These are phyloP conservation scores for Hyphochytrium catenoides DNA, from an alignment of 352 stramenopile genomes.

Conservation along the genomic window DNA sequence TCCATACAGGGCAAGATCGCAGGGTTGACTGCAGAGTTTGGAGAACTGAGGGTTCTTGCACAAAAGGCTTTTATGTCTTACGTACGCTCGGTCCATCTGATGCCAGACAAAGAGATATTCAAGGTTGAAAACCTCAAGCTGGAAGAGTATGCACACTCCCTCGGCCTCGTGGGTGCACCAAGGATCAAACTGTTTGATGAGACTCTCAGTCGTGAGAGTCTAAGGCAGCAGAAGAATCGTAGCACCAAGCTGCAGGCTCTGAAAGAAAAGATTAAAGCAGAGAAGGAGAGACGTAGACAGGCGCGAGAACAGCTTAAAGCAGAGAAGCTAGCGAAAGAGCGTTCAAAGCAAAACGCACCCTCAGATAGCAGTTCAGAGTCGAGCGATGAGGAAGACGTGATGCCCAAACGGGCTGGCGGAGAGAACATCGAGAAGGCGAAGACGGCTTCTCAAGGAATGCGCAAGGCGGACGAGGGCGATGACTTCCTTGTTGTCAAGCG, in stretches of 20 bases:
- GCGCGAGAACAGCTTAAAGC: conserved; percentile 62
- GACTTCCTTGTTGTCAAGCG: conserved; percentile 77
- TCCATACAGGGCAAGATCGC: conserved; percentile 73
- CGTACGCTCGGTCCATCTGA: conserved; percentile 81
- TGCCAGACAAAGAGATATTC: conserved; percentile 85
- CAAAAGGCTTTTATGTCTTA: conserved; percentile 98
- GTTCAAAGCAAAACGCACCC: conserved; percentile 3
- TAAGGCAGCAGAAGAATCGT: conserved; percentile 84
- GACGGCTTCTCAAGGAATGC: not conserved
- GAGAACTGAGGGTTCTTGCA: conserved; percentile 76
- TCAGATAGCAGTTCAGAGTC: conserved; percentile 7
- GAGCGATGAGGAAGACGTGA: conserved; percentile 16
- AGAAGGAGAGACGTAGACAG: too few species aligned
- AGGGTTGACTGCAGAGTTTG: conserved; percentile 71
- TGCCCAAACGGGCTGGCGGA: conserved; percentile 9
- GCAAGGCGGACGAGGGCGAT: conserved; percentile 52
- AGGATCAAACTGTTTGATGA: conserved; percentile 74
- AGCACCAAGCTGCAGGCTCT: conserved; percentile 88
- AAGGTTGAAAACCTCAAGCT: conserved; percentile 64
- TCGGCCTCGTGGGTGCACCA: conserved; percentile 77
- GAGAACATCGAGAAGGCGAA: conserved; percentile 5
- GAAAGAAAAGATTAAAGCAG: conserved; percentile 92
- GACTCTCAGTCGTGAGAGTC: conserved; percentile 52
- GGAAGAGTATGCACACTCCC: conserved; percentile 71
- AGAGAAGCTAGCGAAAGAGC: conserved; percentile 12